These are phyloP conservation scores for Oidiodendron maius DNA, from an alignment of 495 filamentous ascomycete genomes.

Conservation along the genomic window DNA sequence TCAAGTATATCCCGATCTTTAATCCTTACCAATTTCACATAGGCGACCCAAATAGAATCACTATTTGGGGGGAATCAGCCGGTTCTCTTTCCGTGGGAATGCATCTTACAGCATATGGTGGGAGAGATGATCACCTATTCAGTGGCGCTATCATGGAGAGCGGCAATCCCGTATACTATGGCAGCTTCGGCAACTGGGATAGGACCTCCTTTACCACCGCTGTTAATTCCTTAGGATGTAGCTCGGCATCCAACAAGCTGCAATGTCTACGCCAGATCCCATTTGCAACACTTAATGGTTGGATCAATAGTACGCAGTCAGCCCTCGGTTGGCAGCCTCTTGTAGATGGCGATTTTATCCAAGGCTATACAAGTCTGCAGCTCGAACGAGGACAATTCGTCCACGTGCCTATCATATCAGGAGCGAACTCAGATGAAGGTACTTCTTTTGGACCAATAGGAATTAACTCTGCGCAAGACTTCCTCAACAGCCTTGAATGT, in stretches of 20 bases:
- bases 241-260: constrained; percentile 14
- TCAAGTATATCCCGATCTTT: constrained; percentile 33
- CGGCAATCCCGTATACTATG: constrained; percentile 12
- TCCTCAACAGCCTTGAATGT: constrained; percentile 18
- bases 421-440: constrained; percentile 50
- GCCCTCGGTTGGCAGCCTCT: constrained; percentile 50
- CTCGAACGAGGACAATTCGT: constrained; percentile 41
- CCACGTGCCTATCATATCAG: constrained; percentile 46
- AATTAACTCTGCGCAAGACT: constrained; percentile 40
- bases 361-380: constrained; percentile 43
- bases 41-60: constrained; percentile 55
- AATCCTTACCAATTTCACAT: constrained; percentile 48
- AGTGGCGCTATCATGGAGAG: constrained; percentile 19
- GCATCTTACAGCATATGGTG: constrained; percentile 50
- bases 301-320: constrained; percentile 35
- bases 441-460: constrained; percentile 32
- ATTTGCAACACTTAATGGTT: constrained; percentile 34
- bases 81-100: constrained; percentile 49
- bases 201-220: constrained; percentile 30
- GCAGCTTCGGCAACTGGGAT: constrained; percentile 10
- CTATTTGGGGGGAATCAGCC: constrained; percentile 65
- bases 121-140: constrained; percentile 22
- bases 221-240: constrained; percentile 28
- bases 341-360: constrained; percentile 53
- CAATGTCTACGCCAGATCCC: constrained; percentile 35